phyloP scores from a whole-genome alignment of 805 yeast species.

The Ogataea trehaloabstinens region DNA sequence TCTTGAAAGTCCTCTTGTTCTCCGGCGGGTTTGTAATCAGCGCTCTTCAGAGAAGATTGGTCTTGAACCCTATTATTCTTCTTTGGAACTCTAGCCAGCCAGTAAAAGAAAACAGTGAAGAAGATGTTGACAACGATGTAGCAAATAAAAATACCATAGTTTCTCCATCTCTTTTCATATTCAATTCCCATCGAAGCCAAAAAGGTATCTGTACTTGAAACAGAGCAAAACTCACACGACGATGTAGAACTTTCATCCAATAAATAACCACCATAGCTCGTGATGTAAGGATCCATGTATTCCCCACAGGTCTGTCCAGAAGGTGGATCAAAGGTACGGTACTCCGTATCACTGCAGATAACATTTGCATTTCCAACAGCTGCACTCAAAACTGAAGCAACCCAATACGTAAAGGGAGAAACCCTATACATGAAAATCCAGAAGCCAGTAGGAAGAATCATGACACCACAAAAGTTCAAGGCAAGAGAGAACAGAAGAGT shows the following conservation, averaged over 20 bases:
- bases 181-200: slow-evolving; percentile 45
- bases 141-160: slow-evolving; percentile 54
- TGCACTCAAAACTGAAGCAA: slow-evolving; percentile 51
- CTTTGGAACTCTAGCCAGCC: slow-evolving; percentile 77
- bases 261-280: slow-evolving; percentile 47
- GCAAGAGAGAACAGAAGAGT: slow-evolving; percentile 58
- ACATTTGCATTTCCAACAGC: slow-evolving; percentile 53
- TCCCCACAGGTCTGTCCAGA: slow-evolving; percentile 56
- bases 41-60: slow-evolving; percentile 16
- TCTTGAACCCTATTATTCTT: slow-evolving; percentile 36
- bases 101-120: slow-evolving; percentile 37
- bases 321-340: slow-evolving; percentile 49
- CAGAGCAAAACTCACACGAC: slow-evolving; percentile 60
- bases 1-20: not conserved
- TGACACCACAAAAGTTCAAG: slow-evolving; percentile 76
- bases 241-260: slow-evolving; percentile 42
- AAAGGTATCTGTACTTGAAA: slow-evolving; percentile 55
- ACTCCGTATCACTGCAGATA: slow-evolving; percentile 48
- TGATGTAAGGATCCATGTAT: slow-evolving; percentile 43
- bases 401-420: slow-evolving; percentile 67
- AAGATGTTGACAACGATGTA: slow-evolving; percentile 44
- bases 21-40: not conserved
- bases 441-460: slow-evolving; percentile 63
- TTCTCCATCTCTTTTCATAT: slow-evolving; percentile 56
- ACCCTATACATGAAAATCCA: slow-evolving; percentile 77